Percentiles rank a stretch among this genome's conserved stretches.
phyloP scores from a whole-genome alignment of 1,139 yeast genomes.

The Zygoascus sp. region DNA sequence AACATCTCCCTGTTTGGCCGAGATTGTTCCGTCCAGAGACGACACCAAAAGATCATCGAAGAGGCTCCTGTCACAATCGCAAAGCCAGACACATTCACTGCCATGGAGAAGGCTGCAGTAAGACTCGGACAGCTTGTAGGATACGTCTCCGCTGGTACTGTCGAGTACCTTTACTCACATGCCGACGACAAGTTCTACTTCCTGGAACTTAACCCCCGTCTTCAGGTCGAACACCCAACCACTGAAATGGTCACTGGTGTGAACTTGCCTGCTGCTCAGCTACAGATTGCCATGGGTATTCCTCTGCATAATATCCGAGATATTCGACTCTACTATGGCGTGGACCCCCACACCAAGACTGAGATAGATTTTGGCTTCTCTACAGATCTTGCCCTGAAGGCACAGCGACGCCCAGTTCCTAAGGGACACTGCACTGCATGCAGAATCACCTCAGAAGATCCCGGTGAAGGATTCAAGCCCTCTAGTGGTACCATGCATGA shows the following conservation, averaged over 20 bases:
- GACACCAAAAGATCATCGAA: slow-evolving; percentile 94
- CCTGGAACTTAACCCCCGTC: slow-evolving; percentile 92
- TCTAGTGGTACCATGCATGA: slow-evolving; percentile 96
- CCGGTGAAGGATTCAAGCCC: slow-evolving; percentile 98
- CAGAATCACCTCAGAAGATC: slow-evolving; percentile 98
- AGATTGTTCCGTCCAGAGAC: slow-evolving; percentile 96
- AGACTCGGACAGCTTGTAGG: slow-evolving; percentile 95
- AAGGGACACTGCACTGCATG: slow-evolving; percentile 99
- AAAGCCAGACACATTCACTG: slow-evolving; percentile 71
- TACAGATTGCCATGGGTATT: slow-evolving; percentile 98
- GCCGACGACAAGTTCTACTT: slow-evolving; percentile 93
- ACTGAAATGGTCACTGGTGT: slow-evolving; percentile 99
- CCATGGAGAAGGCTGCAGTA: slow-evolving; percentile 96
- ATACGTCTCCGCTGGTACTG: slow-evolving; percentile 98
- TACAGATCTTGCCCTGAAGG: slow-evolving; percentile 60
- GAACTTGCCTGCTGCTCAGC: slow-evolving; percentile 94
- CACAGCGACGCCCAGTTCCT: slow-evolving; percentile 90
- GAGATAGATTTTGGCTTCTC: slow-evolving; percentile 88
- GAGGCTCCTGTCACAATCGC: slow-evolving; percentile 97
- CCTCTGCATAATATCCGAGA: slow-evolving; percentile 94
- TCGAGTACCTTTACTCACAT: slow-evolving; percentile 91
- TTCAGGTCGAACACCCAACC: slow-evolving; percentile 99
- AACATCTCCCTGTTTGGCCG: slow-evolving; percentile 91
- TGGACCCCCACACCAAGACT: slow-evolving; percentile 88
- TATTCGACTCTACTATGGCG: slow-evolving; percentile 88